Base-by-base conservation (phyloP, 1,284 basidiomycete genomes). In the Boletus calvinii region DNA sequence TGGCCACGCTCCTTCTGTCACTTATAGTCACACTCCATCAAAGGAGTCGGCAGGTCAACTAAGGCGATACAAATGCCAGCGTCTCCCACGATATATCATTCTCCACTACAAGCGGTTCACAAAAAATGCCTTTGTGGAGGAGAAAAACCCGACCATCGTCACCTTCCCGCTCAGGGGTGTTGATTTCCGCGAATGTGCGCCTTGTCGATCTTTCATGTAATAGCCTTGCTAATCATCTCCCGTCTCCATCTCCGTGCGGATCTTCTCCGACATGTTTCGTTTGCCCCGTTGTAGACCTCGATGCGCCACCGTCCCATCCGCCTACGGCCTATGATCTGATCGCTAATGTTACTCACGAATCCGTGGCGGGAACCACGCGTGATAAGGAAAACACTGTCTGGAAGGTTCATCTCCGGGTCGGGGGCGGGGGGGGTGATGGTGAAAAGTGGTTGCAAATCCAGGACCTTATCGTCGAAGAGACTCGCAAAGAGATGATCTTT, bases 391-490 rank as follows among this genome's bases (percentile, higher is more conserved):
- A 84, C 61, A 91, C 90, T 2, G 81, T 89, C 9, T 98, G 94
- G 94, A 96, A 97, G 70, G 87, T 88, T 12, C 93, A 98, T 72
- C 79, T 98, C 44, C 85, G 94, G 63, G 84, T 81, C 48, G 80
- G 79, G 38, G 78, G 81, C 20, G 89, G 88, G 37, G 87, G 86
- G 12, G 89, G 86, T 29, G 92, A 94, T 52, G 80, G 78, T 47
- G 94, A 98, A 70, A 92, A 90, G 68, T 99, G 97, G 97, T 92
- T 92, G 71, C 89, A 94, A 73, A 90, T 98, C 53, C 95, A 99
- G 71, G 97, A 99, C 74, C 78, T 99, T 54, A 90, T 97, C 53
- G 95, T 99, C 8, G 91, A 96, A 65, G 93, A 98, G 65, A 91
- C 94, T 31, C 81, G 95, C 57, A 91, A 90, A 70, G 94, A 98